phyloP scores from a whole-genome alignment of 345 rosid genomes.

The Populus simonii region DNA sequence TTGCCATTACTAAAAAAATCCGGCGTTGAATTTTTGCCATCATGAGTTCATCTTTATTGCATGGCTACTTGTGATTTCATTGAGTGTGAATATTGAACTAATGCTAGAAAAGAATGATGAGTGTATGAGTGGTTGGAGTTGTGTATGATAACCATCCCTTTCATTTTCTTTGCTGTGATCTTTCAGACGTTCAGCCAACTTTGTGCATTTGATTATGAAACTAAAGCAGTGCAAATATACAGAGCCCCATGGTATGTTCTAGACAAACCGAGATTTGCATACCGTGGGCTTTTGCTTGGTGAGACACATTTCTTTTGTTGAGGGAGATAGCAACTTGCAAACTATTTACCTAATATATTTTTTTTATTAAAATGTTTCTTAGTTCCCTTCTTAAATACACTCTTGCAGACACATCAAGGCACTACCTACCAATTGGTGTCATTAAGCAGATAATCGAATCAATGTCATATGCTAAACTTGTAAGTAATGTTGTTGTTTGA shows the following conservation, averaged over 20 bases:
- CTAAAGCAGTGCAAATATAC: conserved; percentile 62
- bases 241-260: conserved; percentile 84
- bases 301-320: conserved; percentile 13
- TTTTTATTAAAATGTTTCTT: conserved; percentile 1
- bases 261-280: conserved; percentile 82
- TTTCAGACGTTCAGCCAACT: conserved; percentile 94
- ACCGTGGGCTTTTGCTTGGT: conserved; percentile 86
- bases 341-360: background rate
- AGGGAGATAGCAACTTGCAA: background rate
- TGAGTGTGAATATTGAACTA: background rate
- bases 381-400: background rate
- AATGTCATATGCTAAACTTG: conserved; percentile 94
- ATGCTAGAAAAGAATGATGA: background rate
- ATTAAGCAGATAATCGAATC: conserved; percentile 85
- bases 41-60: background rate
- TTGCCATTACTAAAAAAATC: background rate
- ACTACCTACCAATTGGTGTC: conserved; percentile 64
- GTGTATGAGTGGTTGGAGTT: background rate
- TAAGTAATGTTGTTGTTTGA: conserved; percentile 39
- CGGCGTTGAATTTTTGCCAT: background rate
- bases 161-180: conserved; percentile 2
- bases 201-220: conserved; percentile 68
- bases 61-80: background rate
- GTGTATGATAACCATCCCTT: background rate
- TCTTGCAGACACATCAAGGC: conserved; percentile 91